These are phyloP conservation scores for Bacidia gigantensis DNA, from an alignment of 495 filamentous ascomycete genomes.

Conservation along the genomic window DNA sequence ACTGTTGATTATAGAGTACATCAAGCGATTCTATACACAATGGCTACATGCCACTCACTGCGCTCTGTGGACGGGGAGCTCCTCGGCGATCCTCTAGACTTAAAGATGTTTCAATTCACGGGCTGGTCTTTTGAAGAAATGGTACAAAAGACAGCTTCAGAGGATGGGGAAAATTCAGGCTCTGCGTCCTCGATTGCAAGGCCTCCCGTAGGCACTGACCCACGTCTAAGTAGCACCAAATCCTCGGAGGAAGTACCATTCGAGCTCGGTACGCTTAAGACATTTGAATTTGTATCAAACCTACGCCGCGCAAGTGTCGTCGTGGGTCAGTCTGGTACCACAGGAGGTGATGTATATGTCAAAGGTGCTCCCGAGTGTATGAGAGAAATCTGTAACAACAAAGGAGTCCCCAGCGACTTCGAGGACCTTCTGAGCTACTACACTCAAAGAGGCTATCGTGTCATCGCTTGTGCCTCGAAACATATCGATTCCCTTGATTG, in stretches of 20 bases:
- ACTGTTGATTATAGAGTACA: constrained; percentile 47
- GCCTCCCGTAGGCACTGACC: constrained; percentile 45
- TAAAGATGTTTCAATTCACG: constrained; percentile 99
- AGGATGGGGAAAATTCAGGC: constrained; percentile 53
- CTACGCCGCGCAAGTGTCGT: constrained; percentile 86
- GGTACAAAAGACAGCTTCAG: constrained; percentile 39
- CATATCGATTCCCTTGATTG: constrained; percentile 74
- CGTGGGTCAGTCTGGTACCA: constrained; percentile 69
- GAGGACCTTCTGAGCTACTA: constrained; percentile 79
- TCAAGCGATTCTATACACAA: constrained; percentile 69
- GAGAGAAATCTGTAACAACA: constrained; percentile 73
- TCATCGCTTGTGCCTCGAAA: constrained; percentile 93
- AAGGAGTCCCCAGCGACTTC: constrained; percentile 78
- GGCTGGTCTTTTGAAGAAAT: constrained; percentile 88
- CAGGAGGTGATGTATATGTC: constrained; percentile 72
- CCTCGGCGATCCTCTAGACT: constrained; percentile 84
- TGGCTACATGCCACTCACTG: constrained; percentile 95
- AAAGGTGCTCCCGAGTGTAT: constrained; percentile 97
- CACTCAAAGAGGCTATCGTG: constrained; percentile 87
- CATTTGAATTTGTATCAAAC: constrained; percentile 95
- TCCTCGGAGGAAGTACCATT: constrained; percentile 25
- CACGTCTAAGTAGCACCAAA: constrained; percentile 12
- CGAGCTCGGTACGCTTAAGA: constrained; percentile 75
- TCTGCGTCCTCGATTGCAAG: constrained; percentile 71
- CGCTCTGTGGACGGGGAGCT: constrained; percentile 75